Evolutionary conservation across 2,329 filamentous ascomycete species (phyloP).

Genomic region (Aphanoascus verrucosus): DNA sequence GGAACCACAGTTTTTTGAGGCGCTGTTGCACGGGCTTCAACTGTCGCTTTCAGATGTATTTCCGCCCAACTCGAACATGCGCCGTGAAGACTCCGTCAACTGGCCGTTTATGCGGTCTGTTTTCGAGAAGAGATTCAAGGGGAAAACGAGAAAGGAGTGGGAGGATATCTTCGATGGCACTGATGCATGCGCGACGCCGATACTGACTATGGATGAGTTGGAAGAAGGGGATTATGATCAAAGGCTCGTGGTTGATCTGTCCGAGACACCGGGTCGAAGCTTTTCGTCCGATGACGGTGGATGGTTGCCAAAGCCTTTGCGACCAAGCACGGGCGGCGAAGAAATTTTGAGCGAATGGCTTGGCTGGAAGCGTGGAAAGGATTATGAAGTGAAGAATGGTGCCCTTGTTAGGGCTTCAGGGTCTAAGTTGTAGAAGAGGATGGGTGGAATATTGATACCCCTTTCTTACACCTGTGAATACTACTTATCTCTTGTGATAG

Average conservation of each 20-base stretch:
- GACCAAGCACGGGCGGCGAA: conserved; percentile 62
- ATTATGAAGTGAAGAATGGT: conserved; percentile 58
- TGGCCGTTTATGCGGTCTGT: conserved; percentile 58
- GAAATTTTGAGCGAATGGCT: conserved; percentile 59
- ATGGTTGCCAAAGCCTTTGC: conserved; percentile 51
- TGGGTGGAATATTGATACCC: too few relatives aligned
- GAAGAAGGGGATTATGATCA: conserved; percentile 45
- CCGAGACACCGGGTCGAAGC: conserved; percentile 56
- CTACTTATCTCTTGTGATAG: too few relatives aligned
- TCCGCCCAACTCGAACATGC: conserved; percentile 38
- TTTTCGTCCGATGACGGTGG: conserved; percentile 52
- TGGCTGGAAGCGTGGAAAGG: conserved; percentile 60
- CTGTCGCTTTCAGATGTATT: conserved; percentile 41
- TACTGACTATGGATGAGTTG: conserved; percentile 65
- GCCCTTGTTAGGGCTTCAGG: conserved; percentile 46
- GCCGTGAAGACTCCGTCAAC: conserved; percentile 47
- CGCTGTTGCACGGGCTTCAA: conserved; percentile 55
- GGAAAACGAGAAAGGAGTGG: conserved; percentile 67
- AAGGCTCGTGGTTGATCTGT: conserved; percentile 42
- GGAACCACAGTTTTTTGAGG: conserved; percentile 73
- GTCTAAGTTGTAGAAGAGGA: conserved; percentile 12
- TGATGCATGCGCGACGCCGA: conserved; percentile 86
- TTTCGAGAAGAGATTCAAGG: conserved; percentile 55
- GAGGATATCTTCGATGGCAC: conserved; percentile 77
- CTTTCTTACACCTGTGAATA: too few relatives aligned